phyloP scores from a whole-genome alignment of 768 basidiomycete species.

The Lentinus brumalis region DNA sequence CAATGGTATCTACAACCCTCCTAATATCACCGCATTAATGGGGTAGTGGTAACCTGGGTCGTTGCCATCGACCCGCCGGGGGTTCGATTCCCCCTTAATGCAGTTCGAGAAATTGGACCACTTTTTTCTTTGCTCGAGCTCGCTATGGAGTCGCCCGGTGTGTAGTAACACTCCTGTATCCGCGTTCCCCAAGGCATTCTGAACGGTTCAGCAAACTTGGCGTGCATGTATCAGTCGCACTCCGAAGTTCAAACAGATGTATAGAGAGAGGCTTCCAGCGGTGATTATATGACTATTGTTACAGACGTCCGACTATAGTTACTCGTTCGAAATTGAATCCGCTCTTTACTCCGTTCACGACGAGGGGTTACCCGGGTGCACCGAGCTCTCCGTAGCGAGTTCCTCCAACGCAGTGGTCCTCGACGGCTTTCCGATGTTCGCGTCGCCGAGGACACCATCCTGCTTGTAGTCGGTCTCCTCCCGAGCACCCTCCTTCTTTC shows the following conservation, averaged over 20 bases:
- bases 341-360: not conserved
- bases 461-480: constrained; percentile 15
- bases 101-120: constrained; percentile 32
- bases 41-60: constrained; percentile 41
- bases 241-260: no score
- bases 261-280: no score
- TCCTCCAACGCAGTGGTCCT: constrained; percentile 22
- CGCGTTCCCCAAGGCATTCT: not conserved
- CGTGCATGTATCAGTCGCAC: no score
- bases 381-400: constrained; percentile 24
- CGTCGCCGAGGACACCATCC: constrained; percentile 25
- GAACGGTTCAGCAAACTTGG: not conserved
- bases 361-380: constrained; percentile 25
- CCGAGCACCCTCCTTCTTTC: constrained; percentile 28
- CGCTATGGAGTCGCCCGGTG: no score
- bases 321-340: not conserved
- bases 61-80: constrained; percentile 73
- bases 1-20: no score
- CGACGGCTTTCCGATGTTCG: constrained; percentile 23
- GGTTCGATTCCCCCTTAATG: constrained; percentile 89
- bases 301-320: not conserved
- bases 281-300: no score
- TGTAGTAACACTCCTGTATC: no score
- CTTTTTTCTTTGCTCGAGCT: not conserved
- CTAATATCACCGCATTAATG: constrained; percentile 28